Evolutionary conservation across 192 early-diverging fungal species (phyloP).

Genomic region (Entomortierella chlamydospora): DNA sequence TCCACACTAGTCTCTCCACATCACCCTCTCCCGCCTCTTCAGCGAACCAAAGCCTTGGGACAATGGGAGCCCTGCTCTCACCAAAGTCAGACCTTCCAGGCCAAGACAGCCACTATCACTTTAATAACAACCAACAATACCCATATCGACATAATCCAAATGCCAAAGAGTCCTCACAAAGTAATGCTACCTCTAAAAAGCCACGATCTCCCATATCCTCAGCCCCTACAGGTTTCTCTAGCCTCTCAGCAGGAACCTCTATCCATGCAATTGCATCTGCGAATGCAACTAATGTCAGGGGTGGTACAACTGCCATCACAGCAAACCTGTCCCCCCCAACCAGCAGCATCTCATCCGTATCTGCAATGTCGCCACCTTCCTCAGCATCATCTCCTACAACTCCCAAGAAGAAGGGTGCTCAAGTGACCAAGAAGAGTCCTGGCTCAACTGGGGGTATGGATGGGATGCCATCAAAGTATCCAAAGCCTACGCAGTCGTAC

Average conservation of each 20-base stretch:
- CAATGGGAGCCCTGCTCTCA: constrained; percentile 33
- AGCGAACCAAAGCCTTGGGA: constrained; percentile 30
- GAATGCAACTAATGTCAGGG: constrained; percentile 3
- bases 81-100: constrained; percentile 28
- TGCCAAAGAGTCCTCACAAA: constrained; percentile 14
- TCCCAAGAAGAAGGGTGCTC: constrained; percentile 21
- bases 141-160: constrained; percentile 11
- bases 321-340: constrained; percentile 34
- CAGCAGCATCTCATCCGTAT: constrained; percentile 17
- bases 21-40: constrained; percentile 36
- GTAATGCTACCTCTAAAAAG: constrained; percentile 5
- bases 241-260: neutral
- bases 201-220: neutral
- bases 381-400: constrained; percentile 9
- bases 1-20: constrained; percentile 32
- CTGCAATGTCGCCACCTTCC: constrained; percentile 13
- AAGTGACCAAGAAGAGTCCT: constrained; percentile 12
- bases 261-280: constrained; percentile 39
- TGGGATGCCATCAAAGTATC: constrained; percentile 9
- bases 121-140: constrained; percentile 3
- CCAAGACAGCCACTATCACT: constrained; percentile 9
- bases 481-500: constrained; percentile 85
- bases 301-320: constrained; percentile 26
- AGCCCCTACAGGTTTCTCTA: neutral
- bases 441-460: constrained; percentile 2